Evolutionary conservation across 2,329 filamentous ascomycete genomes (phyloP).

Genomic region (Cryphonectria radicalis): DNA sequence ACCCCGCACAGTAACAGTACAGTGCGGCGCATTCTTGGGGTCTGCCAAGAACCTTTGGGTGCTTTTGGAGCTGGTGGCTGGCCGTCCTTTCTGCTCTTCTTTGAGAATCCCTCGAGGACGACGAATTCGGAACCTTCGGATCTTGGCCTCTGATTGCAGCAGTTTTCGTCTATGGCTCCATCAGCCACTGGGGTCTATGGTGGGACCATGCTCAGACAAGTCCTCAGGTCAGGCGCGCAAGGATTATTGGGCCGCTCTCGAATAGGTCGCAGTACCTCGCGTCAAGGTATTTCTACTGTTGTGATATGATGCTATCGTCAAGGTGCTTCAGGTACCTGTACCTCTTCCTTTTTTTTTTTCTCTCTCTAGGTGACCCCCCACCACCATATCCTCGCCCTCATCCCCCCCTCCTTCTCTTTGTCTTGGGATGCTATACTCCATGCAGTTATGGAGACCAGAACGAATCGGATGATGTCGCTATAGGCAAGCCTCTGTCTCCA

Average conservation of each 20-base stretch:
- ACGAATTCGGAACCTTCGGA: conserved; percentile 15
- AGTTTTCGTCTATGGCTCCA: not conserved
- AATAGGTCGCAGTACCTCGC: conserved; percentile 4
- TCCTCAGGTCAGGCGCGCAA: not conserved
- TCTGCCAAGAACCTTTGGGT: conserved; percentile 4
- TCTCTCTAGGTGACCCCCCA: not conserved
- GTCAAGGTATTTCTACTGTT: not conserved
- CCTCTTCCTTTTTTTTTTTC: not conserved
- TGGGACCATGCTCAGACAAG: not conserved
- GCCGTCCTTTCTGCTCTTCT: not conserved
- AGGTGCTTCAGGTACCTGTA: not conserved
- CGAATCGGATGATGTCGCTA: not conserved
- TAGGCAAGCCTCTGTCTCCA: not conserved
- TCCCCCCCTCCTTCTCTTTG: not conserved
- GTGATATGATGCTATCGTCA: not conserved
- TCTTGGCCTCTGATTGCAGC: conserved; percentile 5
- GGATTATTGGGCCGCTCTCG: not conserved
- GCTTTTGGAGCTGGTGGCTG: not conserved
- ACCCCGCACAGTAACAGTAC: conserved; percentile 11
- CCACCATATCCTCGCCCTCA: not conserved
- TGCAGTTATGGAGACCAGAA: not conserved
- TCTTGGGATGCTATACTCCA: conserved; percentile 5
- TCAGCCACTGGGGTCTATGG: not conserved
- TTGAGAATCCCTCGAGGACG: not conserved
- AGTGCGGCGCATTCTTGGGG: not conserved